Evolutionary conservation across 352 stramenopile genomes (phyloP).

Genomic region (Globisporangium canariense): DNA sequence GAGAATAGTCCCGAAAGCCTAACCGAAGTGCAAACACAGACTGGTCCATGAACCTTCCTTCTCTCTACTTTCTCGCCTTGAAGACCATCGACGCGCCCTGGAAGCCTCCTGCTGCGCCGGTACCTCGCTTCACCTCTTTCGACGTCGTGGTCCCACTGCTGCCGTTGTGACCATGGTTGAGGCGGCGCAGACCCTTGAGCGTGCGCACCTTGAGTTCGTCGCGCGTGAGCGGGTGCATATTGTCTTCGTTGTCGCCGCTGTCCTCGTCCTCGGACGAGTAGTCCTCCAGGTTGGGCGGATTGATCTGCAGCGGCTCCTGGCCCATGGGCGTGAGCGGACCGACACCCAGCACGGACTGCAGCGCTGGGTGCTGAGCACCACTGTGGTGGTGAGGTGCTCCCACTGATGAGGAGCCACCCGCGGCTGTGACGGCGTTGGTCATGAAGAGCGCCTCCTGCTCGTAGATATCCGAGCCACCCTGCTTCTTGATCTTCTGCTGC

Average conservation of each 20-base stretch:
- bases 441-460: slow-evolving; percentile 45
- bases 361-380: slow-evolving; percentile 18
- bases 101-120: slow-evolving; percentile 8
- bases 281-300: slow-evolving; percentile 92
- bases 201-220: slow-evolving; percentile 91
- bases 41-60: not conserved
- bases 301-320: slow-evolving; percentile 89
- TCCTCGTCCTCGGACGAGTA: slow-evolving; percentile 93
- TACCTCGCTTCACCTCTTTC: slow-evolving; percentile 30
- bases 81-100: not conserved
- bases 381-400: not conserved
- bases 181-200: slow-evolving; percentile 73
- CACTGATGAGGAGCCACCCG: not conserved
- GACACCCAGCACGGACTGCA: slow-evolving; percentile 78
- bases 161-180: slow-evolving; percentile 43
- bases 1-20: not conserved
- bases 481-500: slow-evolving; percentile 32
- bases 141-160: slow-evolving; percentile 10
- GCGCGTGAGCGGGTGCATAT: slow-evolving; percentile 86
- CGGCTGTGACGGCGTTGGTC: slow-evolving; percentile 14
- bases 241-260: slow-evolving; percentile 82
- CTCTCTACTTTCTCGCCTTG: slow-evolving; percentile 18
- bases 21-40: not conserved
- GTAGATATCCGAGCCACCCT: slow-evolving; percentile 21
- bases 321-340: slow-evolving; percentile 88